Base-by-base conservation (phyloP, 202 grass and related monocot genomes). In the Hordeum pubiflorum region DNA sequence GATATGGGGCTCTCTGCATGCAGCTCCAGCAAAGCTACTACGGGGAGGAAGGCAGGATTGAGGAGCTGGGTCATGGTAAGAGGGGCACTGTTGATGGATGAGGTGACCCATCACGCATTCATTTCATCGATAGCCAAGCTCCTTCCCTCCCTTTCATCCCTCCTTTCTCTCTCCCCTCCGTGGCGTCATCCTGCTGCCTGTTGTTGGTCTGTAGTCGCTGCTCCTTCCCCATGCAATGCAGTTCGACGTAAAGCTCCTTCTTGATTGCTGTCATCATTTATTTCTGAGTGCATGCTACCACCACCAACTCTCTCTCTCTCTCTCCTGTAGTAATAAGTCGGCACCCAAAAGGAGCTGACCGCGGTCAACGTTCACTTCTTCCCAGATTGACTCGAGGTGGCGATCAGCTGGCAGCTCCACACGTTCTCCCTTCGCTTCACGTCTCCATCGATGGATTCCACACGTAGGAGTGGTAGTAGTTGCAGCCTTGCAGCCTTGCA, bases 181-280 rank as follows among this genome's bases (percentile, higher is more conserved):
- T 8, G 15, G 67, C 68, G 27, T 79, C 67, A 7, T 44, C 67
- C n/a, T 43, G 36, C 37, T 24, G 27, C 60, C 59, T 79, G 59
- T 65, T 64, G 11, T 63, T 32, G 41, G 38, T 20, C 62, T 69
- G 62, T 38, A 21, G 73, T 78, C 68, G 55, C 81, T 70, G 86
- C 86, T 88, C 81, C 86, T 84, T 88, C 86, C 81, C 86, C 86
- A 88, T 75, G 81, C 86, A 23, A 21, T 37, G 70, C 81, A 60
- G 69, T 72, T 50, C 14, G 13, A 27, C 70, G 69, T 13, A 56
- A 48, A 59, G 22, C 33, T 20, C 10, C 50, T n/a, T 48, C 58
- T 83, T 66, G 80, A 83, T 87, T 87, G 74, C 58, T 87, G 74
- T 79, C n/a, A 87, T 79, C 66, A 83, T 87, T 83, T 57, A 87